Conservation (phyloP, 2,329 filamentous ascomycete genomes). For the Hirsutella minnesotensis region DNA sequence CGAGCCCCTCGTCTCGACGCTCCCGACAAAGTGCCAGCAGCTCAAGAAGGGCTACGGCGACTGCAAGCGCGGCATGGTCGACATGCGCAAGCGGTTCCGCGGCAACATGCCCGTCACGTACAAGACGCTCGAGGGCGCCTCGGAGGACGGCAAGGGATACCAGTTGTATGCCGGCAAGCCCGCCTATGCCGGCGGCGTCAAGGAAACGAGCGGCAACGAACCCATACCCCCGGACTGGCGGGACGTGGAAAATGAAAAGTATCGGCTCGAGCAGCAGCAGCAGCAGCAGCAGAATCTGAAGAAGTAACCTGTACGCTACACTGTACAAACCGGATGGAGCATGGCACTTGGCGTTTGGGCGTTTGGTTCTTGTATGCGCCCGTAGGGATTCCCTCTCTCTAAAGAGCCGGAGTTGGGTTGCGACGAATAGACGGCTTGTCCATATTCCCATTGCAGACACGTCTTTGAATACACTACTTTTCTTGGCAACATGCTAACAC, state of each 20-base stretch:
- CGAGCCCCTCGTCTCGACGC: constrained; percentile 64
- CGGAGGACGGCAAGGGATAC: constrained; percentile 47
- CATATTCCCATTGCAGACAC: no score
- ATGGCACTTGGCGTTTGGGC: no score
- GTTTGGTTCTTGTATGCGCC: no score
- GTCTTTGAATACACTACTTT: no score
- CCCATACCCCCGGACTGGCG: constrained; percentile 49
- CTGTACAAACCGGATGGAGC: no score
- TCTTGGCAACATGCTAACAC: no score
- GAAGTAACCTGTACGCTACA: no score
- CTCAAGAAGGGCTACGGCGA: constrained; percentile 87
- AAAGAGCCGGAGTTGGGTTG: no score
- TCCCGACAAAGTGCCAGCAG: constrained; percentile 84
- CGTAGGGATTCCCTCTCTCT: no score
- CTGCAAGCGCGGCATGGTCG: constrained; percentile 91
- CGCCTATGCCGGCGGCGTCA: constrained; percentile 53
- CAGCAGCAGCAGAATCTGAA: constrained; percentile 13
- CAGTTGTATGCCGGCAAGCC: constrained; percentile 72
- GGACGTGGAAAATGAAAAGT: constrained; percentile 53
- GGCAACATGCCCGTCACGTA: constrained; percentile 79
- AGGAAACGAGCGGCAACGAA: constrained; percentile 57
- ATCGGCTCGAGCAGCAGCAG: constrained; percentile 22
- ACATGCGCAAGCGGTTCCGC: constrained; percentile 97
- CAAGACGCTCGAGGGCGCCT: constrained; percentile 35
- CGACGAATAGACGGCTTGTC: no score